phyloP scores from a whole-genome alignment of 768 basidiomycete genomes.

The Cystofilobasidium macerans region DNA sequence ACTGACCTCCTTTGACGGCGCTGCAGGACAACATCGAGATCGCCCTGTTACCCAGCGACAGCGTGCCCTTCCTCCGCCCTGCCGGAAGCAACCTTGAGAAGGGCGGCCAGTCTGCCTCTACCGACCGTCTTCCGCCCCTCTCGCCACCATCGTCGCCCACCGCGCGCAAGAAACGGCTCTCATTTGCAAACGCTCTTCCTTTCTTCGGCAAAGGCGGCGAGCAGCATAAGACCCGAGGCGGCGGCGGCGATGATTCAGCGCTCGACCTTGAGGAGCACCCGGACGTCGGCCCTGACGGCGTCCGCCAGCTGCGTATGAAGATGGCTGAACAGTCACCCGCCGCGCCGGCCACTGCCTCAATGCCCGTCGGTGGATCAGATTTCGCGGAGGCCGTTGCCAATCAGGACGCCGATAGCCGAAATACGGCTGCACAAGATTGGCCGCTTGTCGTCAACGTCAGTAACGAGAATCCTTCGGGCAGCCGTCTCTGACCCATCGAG shows the following conservation, averaged over 20 bases:
- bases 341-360: too few species aligned
- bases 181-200: neutral
- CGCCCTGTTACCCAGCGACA: neutral
- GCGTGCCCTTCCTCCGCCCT: neutral
- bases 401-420: neutral
- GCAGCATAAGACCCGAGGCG: neutral
- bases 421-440: neutral
- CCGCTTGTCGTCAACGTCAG: neutral
- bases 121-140: neutral
- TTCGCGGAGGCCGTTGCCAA: neutral
- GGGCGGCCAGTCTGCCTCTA: neutral
- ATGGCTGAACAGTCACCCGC: neutral
- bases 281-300: neutral
- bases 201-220: neutral
- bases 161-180: neutral
- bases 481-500: neutral
- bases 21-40: neutral
- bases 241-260: neutral
- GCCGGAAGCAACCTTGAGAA: neutral
- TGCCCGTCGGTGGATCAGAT: too few species aligned
- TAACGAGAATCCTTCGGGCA: neutral
- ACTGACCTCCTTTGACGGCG: neutral
- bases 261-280: constrained; percentile 10
- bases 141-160: neutral
- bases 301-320: constrained; percentile 2